These are phyloP conservation scores for Psidium guajava DNA, from an alignment of 345 rosid species.

Conservation along the genomic window DNA sequence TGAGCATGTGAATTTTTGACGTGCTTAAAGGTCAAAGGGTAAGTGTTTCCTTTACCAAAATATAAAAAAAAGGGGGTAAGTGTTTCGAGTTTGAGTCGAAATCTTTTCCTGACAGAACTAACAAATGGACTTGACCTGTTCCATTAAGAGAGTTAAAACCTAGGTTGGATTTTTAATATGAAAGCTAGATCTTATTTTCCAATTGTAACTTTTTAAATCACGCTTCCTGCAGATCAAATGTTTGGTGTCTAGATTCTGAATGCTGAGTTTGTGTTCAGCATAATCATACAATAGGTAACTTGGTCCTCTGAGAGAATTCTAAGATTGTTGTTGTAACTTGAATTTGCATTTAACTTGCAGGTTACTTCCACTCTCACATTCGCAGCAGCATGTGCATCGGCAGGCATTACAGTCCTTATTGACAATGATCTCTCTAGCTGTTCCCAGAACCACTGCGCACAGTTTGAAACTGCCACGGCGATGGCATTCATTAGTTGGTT, in stretches of 20 bases:
- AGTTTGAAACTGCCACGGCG: conserved; percentile 65
- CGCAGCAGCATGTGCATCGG: conserved; percentile 79
- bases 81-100: background rate
- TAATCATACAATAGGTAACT: background rate
- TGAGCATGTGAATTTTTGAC: background rate
- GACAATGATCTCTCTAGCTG: conserved; percentile 60
- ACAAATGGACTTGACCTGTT: background rate
- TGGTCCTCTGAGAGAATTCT: background rate
- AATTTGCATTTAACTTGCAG: conserved; percentile 17
- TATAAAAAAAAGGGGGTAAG: too few relatives aligned
- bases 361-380: conserved; percentile 62
- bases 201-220: background rate
- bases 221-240: background rate
- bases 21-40: background rate
- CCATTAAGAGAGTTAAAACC: background rate
- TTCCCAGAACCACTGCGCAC: conserved; percentile 39
- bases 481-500: conserved; percentile 76
- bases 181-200: background rate
- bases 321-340: background rate
- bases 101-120: background rate
- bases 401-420: conserved; percentile 74
- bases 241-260: background rate
- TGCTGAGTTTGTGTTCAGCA: background rate
- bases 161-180: background rate
- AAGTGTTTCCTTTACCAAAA: background rate